Percentiles rank a stretch among this genome's conserved stretches.
Conservation (phyloP, 73 alveolate genomes). For the Urostyla sp. region DNA sequence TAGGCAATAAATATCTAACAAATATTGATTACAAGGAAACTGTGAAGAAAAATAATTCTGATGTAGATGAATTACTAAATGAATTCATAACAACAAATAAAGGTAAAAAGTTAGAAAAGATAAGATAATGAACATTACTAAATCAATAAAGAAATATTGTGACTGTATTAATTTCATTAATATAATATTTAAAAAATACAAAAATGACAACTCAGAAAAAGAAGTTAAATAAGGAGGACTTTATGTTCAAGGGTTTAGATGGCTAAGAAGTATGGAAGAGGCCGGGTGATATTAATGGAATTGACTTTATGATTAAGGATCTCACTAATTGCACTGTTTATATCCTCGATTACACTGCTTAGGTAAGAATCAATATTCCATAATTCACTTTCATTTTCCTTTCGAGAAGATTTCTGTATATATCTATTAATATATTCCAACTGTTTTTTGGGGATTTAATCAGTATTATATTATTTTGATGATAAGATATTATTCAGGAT, state of each 20-base stretch:
- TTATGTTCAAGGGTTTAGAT: constrained; percentile 64
- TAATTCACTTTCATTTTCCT: constrained; percentile 1
- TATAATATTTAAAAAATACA: too few relatives aligned
- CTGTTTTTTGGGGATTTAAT: too few relatives aligned
- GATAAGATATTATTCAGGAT: too few relatives aligned
- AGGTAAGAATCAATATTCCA: constrained; percentile 49
- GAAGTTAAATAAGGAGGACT: constrained; percentile 64
- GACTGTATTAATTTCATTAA: too few relatives aligned
- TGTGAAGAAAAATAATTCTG: neutral
- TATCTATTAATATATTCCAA: neutral
- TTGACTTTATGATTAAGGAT: constrained; percentile 70
- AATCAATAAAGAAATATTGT: too few relatives aligned
- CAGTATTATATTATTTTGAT: too few relatives aligned
- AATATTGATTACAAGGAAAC: constrained; percentile 5
- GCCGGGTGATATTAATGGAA: constrained; percentile 90
- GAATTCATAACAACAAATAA: neutral
- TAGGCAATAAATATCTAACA: constrained; percentile 34
- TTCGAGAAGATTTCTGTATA: neutral
- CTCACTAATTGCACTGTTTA: constrained; percentile 75
- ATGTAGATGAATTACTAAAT: neutral
- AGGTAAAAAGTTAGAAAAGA: neutral
- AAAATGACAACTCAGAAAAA: constrained; percentile 35
- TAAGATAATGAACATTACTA: too few relatives aligned
- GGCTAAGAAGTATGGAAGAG: constrained; percentile 75
- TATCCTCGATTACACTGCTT: constrained; percentile 80